Evolutionary conservation across 2,329 filamentous ascomycete species (phyloP).

Genomic region (Penicillium italicum): DNA sequence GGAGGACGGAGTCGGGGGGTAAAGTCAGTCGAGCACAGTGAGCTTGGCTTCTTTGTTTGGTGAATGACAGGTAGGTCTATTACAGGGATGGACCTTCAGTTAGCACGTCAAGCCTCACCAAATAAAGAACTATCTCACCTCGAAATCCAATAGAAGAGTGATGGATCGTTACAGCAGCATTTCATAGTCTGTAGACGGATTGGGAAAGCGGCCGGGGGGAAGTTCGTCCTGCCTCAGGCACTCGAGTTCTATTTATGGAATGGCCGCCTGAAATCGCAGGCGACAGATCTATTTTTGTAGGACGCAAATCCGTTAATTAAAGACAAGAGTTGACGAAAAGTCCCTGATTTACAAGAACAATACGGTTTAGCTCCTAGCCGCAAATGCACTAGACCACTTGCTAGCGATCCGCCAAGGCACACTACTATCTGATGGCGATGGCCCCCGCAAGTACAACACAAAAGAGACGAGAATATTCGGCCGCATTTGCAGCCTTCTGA

Average conservation of each 20-base stretch:
- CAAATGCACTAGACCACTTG: neutral
- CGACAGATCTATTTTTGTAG: slow-evolving; percentile 11
- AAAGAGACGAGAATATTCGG: neutral
- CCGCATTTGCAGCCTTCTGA: no score
- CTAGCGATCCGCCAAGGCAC: neutral
- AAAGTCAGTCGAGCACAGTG: slow-evolving; percentile 4
- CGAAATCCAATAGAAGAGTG: neutral
- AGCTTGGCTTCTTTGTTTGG: slow-evolving; percentile 9
- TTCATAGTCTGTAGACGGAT: slow-evolving; percentile 24
- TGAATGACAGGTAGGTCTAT: neutral
- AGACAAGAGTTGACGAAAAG: neutral
- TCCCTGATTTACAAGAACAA: neutral
- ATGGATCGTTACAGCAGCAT: slow-evolving; percentile 7
- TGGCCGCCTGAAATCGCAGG: neutral
- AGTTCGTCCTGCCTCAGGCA: slow-evolving; percentile 15
- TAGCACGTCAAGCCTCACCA: neutral
- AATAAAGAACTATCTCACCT: slow-evolving; percentile 3
- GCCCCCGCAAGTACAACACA: neutral
- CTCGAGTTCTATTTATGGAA: neutral
- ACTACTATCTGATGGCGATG: neutral
- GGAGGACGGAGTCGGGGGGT: slow-evolving; percentile 13
- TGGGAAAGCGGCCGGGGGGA: slow-evolving; percentile 20
- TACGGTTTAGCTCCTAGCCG: neutral
- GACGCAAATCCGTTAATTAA: neutral
- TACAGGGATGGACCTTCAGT: neutral